Evolutionary conservation across 1,284 basidiomycete genomes (phyloP), one percentile per base, ranked within the genome.

Genomic region (Leucoagaricus sp.): DNA sequence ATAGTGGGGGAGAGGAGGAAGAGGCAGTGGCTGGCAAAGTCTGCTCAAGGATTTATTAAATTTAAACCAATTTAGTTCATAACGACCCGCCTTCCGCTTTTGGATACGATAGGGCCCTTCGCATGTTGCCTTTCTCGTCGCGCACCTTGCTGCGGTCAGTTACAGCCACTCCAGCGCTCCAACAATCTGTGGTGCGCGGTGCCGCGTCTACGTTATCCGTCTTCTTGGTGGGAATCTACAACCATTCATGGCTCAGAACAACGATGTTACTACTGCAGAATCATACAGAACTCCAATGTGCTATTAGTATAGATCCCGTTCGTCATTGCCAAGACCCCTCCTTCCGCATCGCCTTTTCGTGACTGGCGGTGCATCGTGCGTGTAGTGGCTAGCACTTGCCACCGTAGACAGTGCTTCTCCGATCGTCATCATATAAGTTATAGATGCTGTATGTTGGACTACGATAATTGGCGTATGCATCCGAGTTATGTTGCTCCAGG

Each of bases 381-480:
- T 33, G 8, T 33, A 7, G 31, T 13, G 40, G 41, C 42, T 53
- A 45, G 29, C 41, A 41, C 41, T 29, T 54, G 6, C 25, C 28
- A 15, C 52, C 42, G 17, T 31, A 31, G 12, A 55, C 67, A 44
- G 74, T 72, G 60, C 84, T 85, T 73, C 83, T 88, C 65, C 82
- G 73, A 56, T 86, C 84, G 17, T 72, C 75, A 57, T 84, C 85
- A 64, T 91, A 91, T 62, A 90, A 63, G 44, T 86, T 86, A 64
- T 87, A 91, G 56, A 91, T 83, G 66, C 89, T 91, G 62, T 91
- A 91, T 3, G 89, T 91, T 21, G 89, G 88, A 64, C 89, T 90
- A 61, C 83, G 77, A 60, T 91, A 91, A 40, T 83, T 82, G 1
- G 73, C 79, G 67, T 81, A 87, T 4, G 77, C 84, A 47, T 84